Evolutionary conservation across 768 basidiomycete species (phyloP).

Genomic region (Boletus rubropictus): DNA sequence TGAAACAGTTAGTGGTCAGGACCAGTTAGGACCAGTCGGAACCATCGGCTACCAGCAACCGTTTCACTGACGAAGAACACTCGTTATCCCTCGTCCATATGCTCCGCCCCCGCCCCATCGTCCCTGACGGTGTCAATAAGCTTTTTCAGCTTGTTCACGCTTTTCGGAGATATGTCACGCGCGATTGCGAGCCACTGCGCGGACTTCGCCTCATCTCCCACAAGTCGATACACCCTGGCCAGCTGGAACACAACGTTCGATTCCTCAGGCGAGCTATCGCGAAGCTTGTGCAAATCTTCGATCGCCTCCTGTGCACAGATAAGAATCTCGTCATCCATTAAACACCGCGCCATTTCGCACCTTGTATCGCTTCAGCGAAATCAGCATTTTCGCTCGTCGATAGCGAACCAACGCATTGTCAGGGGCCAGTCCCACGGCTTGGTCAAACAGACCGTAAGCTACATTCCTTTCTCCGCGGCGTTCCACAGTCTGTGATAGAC

Average conservation of each 20-base stretch:
- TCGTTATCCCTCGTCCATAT: conserved; percentile 72
- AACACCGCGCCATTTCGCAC: conserved; percentile 42
- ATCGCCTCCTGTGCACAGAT: conserved; percentile 61
- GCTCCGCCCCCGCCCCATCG: conserved; percentile 48
- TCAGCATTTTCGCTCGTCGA: conserved; percentile 86
- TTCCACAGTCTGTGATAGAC: conserved; percentile 70
- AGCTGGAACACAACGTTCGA: conserved; percentile 96
- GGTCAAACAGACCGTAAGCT: conserved; percentile 76
- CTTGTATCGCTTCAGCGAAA: conserved; percentile 75
- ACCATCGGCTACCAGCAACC: too few relatives aligned
- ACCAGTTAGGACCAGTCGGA: too few relatives aligned
- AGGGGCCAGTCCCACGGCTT: conserved; percentile 72
- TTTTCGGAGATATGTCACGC: conserved; percentile 91
- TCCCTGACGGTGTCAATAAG: conserved; percentile 67
- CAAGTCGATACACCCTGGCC: conserved; percentile 81
- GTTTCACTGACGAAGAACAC: too few relatives aligned
- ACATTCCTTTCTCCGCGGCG: conserved; percentile 69
- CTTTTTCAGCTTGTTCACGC: conserved; percentile 75
- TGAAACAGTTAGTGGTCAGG: too few relatives aligned
- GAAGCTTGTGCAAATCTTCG: conserved; percentile 72
- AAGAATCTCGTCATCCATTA: conserved; percentile 15
- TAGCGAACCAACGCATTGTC: conserved; percentile 92
- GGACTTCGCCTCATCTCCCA: conserved; percentile 73
- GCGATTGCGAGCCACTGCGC: conserved; percentile 84
- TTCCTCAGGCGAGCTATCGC: conserved; percentile 85